Conservation (phyloP, 2,329 filamentous ascomycete species). For the Thelonectria discophora region DNA sequence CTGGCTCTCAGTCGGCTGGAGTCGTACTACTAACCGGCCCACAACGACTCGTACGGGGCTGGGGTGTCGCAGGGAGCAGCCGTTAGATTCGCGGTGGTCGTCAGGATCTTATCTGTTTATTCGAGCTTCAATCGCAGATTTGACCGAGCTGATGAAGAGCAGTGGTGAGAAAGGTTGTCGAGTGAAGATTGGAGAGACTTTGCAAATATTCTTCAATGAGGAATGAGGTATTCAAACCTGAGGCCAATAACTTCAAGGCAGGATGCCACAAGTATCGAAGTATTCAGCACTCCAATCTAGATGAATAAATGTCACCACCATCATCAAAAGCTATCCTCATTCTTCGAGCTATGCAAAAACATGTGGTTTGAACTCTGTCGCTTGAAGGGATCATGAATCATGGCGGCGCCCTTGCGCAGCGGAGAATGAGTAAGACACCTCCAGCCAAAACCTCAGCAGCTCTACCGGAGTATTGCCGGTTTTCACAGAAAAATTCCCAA, state of each 20-base stretch:
- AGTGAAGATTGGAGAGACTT: too few species aligned
- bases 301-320: background rate
- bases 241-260: too few species aligned
- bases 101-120: constrained; percentile 28
- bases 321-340: background rate
- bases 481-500: constrained; percentile 21
- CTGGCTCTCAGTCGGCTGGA: constrained; percentile 7
- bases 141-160: background rate
- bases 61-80: constrained; percentile 12
- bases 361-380: background rate
- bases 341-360: background rate
- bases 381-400: constrained; percentile 11
- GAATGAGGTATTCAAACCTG: too few species aligned
- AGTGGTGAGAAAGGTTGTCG: background rate
- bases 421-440: background rate
- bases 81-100: constrained; percentile 8
- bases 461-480: constrained; percentile 73
- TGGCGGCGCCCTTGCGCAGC: background rate
- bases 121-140: background rate
- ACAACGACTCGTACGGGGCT: constrained; percentile 9
- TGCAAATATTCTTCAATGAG: too few species aligned
- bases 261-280: too few species aligned
- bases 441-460: background rate
- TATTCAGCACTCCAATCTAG: too few species aligned
- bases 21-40: constrained; percentile 23